Conservation (phyloP, 1,139 yeast genomes). For the Geotrichum siamense region DNA sequence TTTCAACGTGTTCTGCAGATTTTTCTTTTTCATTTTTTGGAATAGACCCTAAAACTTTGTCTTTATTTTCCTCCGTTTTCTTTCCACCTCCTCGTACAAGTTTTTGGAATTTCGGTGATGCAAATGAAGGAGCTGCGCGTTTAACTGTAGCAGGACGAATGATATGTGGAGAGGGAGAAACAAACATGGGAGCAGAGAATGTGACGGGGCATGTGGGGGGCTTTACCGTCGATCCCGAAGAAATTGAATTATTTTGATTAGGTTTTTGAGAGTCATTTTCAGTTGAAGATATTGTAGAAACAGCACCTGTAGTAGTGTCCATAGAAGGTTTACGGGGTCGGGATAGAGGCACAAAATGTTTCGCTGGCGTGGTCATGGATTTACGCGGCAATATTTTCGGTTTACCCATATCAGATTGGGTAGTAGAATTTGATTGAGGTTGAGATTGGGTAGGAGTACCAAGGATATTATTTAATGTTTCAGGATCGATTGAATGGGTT, state of each 20-base stretch:
- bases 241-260: too few relatives aligned
- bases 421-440: background rate
- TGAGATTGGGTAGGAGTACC: slow-evolving; percentile 8
- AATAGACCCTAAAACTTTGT: too few relatives aligned
- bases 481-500: slow-evolving; percentile 14
- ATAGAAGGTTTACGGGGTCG: slow-evolving; percentile 8
- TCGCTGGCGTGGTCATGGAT: slow-evolving; percentile 3
- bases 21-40: too few relatives aligned
- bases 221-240: background rate
- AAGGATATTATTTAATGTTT: slow-evolving; percentile 6
- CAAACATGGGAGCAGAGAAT: background rate
- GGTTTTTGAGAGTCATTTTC: too few relatives aligned
- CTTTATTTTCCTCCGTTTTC: too few relatives aligned
- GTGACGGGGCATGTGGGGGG: background rate
- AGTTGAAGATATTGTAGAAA: background rate
- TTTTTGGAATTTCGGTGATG: background rate
- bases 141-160: too few relatives aligned
- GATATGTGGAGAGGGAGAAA: background rate
- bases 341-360: slow-evolving; percentile 13
- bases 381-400: slow-evolving; percentile 9
- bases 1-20: too few relatives aligned
- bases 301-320: background rate
- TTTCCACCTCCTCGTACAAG: too few relatives aligned
- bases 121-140: background rate
- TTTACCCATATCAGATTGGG: background rate